Evolutionary conservation across 179 eudicot genomes (phyloP).

Genomic region (Silene coronaria): DNA sequence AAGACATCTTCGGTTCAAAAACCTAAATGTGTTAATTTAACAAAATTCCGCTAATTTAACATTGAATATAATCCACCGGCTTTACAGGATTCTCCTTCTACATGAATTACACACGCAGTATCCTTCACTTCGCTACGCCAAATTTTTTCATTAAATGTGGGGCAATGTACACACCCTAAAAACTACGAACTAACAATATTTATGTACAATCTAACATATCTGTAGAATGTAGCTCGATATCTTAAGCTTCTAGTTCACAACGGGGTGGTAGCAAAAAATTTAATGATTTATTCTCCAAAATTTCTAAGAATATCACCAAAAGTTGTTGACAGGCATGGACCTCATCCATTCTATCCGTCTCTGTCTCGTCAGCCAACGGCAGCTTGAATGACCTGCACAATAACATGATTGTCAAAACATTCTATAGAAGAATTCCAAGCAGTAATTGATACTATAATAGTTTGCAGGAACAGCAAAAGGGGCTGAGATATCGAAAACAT

Average conservation of each 20-base stretch:
- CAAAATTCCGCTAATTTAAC: too few relatives aligned
- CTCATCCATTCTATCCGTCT: slow-evolving; percentile 48
- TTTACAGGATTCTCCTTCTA: too few relatives aligned
- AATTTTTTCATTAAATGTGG: not conserved
- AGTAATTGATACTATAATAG: not conserved
- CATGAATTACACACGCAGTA: not conserved
- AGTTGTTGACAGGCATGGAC: slow-evolving; percentile 60
- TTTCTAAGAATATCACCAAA: slow-evolving; percentile 37
- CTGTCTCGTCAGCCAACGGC: slow-evolving; percentile 47
- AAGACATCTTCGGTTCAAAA: too few relatives aligned
- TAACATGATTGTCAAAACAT: not conserved
- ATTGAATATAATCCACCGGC: too few relatives aligned
- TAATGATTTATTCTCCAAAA: slow-evolving; percentile 37
- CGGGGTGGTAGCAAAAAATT: slow-evolving; percentile 26
- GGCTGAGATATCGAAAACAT: not conserved
- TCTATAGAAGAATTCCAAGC: not conserved
- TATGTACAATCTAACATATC: not conserved
- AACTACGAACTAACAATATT: slow-evolving; percentile 10
- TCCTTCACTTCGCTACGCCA: not conserved
- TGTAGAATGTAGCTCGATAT: slow-evolving; percentile 16
- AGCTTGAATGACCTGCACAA: slow-evolving; percentile 64
- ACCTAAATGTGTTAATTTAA: too few relatives aligned
- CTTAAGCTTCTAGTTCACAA: slow-evolving; percentile 43
- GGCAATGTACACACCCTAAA: not conserved
- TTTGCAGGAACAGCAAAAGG: not conserved